Evolutionary conservation across 352 stramenopile species (phyloP), one percentile per base, ranked within the genome.

Genomic region (Blastocystis sp.): DNA sequence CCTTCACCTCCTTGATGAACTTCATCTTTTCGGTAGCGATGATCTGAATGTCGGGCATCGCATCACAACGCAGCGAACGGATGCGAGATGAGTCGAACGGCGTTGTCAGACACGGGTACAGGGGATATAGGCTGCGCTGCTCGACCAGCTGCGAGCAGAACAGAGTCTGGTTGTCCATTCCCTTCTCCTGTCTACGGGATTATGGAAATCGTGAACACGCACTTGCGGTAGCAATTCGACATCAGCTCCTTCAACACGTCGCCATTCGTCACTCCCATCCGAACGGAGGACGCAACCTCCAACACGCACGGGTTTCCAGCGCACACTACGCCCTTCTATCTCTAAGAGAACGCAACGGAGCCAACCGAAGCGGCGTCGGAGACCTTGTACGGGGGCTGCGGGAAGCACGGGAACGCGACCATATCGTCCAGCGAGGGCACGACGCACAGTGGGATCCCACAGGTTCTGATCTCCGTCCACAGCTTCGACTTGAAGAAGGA

Each of bases 181-280:
- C 55, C 33, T 69, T 85, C 19, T 85, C 74, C 24, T 67, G 74
- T 67, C 51, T 61, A 85, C 19, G 13, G 31, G 6, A 19, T 41
- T 9, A 24, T 13, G 9, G 3, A 2, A 1, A 9, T 41, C 63
- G 10, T 33, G 13, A 6, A 24, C 35, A 19, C 29, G 9, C 33
- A 74, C 63, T 50, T 74, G 26, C 29, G 24, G 29, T 85, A 85
- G 37, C 51, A 55, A 31, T 69, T 66, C 10, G 31, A 45, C 55
- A 85, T 85, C 24, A 85, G 29, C 33, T 85, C 74, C 74, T 69
- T 85, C 45, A 85, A 24, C 29, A 85, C 33, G 60, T 85, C 74
- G 37, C 74, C 26, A n/a, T 85, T 85, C 31, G 60, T 37, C 74
- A 85, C 74, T 9, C 74, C 74, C 16, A 85, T 41, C 2, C 51